phyloP scores from a whole-genome alignment of 2,329 filamentous ascomycete genomes.

The Cephalotrichum gorgonifer region DNA sequence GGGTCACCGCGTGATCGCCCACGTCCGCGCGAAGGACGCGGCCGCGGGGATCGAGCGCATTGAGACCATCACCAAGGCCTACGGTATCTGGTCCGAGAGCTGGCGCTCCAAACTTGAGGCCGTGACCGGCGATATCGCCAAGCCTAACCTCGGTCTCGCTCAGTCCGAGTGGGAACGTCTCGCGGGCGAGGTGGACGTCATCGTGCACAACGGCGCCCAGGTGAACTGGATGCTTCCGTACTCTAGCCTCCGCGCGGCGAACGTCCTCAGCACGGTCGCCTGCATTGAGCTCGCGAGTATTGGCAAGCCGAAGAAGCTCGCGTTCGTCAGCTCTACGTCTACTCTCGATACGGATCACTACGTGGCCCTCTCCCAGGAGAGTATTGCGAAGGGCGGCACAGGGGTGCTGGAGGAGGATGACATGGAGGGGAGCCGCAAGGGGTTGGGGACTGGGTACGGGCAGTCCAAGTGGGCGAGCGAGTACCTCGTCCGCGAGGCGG shows the following conservation, averaged over 20 bases:
- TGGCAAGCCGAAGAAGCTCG: slow-evolving; percentile 69
- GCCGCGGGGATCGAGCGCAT: slow-evolving; percentile 55
- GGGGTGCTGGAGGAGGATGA: slow-evolving; percentile 69
- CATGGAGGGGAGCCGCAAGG: slow-evolving; percentile 62
- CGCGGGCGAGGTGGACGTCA: slow-evolving; percentile 54
- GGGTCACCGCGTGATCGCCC: slow-evolving; percentile 53
- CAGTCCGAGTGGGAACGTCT: slow-evolving; percentile 55
- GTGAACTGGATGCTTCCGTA: slow-evolving; percentile 81
- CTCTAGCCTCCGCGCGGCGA: slow-evolving; percentile 57
- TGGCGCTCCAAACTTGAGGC: slow-evolving; percentile 58
- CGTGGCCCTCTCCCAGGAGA: slow-evolving; percentile 58
- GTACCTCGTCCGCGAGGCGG: slow-evolving; percentile 66
- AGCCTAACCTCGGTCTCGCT: slow-evolving; percentile 64
- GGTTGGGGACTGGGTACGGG: slow-evolving; percentile 79
- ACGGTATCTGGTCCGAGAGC: slow-evolving; percentile 65
- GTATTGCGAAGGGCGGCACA: slow-evolving; percentile 47
- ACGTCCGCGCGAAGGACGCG: slow-evolving; percentile 60
- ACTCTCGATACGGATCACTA: slow-evolving; percentile 78
- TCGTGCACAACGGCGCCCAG: slow-evolving; percentile 74
- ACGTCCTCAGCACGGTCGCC: slow-evolving; percentile 75
- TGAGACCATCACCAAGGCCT: slow-evolving; percentile 57
- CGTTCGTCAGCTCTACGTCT: slow-evolving; percentile 75
- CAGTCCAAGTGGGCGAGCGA: slow-evolving; percentile 80
- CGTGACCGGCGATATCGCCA: slow-evolving; percentile 63
- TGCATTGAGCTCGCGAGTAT: slow-evolving; percentile 64